Percentiles rank a stretch among this genome's conserved stretches.
These are phyloP conservation scores for Apiospora rasikravindrae DNA, from an alignment of 2,329 filamentous ascomycete genomes.

Conservation along the genomic window DNA sequence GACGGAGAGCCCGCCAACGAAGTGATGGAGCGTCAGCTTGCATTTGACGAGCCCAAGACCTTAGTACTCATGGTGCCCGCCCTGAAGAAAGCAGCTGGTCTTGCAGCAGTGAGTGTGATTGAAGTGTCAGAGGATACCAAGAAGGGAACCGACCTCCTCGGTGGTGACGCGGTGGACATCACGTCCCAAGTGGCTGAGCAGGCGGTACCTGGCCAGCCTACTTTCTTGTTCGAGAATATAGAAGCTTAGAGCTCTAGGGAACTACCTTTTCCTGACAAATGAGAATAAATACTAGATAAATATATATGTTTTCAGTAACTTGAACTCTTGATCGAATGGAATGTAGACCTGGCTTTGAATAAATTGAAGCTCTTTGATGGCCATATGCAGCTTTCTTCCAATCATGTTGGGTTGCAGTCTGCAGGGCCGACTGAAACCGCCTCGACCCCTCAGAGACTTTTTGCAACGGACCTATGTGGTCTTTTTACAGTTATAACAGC, in stretches of 20 bases:
- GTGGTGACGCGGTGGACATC: background rate
- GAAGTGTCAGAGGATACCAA: constrained; percentile 73
- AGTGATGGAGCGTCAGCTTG: constrained; percentile 83
- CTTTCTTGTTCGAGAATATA: constrained; percentile 20
- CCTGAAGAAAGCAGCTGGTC: constrained; percentile 75
- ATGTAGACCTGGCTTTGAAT: background rate
- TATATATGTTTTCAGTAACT: background rate
- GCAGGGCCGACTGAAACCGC: no score
- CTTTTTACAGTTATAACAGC: background rate
- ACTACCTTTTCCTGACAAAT: background rate
- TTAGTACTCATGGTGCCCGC: constrained; percentile 79
- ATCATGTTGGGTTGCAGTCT: no score
- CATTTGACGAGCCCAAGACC: constrained; percentile 82
- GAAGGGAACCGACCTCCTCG: constrained; percentile 48
- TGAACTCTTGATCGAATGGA: background rate
- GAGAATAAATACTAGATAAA: constrained; percentile 1
- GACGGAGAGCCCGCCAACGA: constrained; percentile 67
- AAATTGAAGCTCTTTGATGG: background rate
- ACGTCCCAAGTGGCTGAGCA: constrained; percentile 1
- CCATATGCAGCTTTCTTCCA: no score
- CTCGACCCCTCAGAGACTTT: no score
- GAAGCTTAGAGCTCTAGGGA: constrained; percentile 1
- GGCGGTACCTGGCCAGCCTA: constrained; percentile 20
- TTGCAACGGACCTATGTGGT: background rate
- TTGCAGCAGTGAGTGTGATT: constrained; percentile 74